phyloP scores from a whole-genome alignment of 2,329 filamentous ascomycete species.

The Fusarium sp. region DNA sequence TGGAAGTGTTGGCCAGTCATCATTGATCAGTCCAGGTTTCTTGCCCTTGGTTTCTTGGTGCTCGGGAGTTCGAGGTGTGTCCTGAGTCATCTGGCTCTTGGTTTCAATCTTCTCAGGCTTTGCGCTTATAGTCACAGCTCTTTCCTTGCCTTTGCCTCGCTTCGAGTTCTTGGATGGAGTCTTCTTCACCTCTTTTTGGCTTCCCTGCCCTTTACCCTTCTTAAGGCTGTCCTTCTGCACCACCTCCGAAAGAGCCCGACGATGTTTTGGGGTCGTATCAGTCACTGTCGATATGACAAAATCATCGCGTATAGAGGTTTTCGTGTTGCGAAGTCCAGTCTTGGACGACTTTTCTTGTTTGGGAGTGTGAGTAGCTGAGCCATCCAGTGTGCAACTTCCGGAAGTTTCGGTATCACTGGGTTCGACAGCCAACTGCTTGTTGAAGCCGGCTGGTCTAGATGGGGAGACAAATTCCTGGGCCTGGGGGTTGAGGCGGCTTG shows the following conservation, averaged over 20 bases:
- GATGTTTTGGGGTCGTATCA: constrained; percentile 1
- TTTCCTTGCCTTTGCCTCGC: constrained; percentile 36
- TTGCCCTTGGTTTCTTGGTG: constrained; percentile 16
- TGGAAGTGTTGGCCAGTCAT: constrained; percentile 49
- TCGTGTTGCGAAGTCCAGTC: neutral
- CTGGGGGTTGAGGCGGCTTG: constrained; percentile 34
- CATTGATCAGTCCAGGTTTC: constrained; percentile 37
- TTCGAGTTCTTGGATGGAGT: constrained; percentile 31
- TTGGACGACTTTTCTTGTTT: neutral
- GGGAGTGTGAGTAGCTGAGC: neutral
- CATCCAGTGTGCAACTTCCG: neutral
- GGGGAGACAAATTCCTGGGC: constrained; percentile 47
- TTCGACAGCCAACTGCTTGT: neutral
- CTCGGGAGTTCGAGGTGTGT: constrained; percentile 31
- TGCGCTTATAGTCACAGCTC: constrained; percentile 9
- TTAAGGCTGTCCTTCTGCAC: neutral
- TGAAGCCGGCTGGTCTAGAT: constrained; percentile 12
- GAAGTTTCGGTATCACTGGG: neutral
- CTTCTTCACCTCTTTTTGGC: constrained; percentile 28
- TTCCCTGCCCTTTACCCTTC: constrained; percentile 6
- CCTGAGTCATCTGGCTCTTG: constrained; percentile 14
- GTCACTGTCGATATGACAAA: neutral
- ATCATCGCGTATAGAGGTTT: neutral
- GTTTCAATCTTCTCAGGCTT: constrained; percentile 17
- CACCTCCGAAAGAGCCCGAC: constrained; percentile 12